A percentile compares a stretch with the other conserved stretches of the same genome.
Evolutionary conservation across 2,329 filamentous ascomycete species (phyloP).

Genomic region (Pseudogymnoascus sp.): DNA sequence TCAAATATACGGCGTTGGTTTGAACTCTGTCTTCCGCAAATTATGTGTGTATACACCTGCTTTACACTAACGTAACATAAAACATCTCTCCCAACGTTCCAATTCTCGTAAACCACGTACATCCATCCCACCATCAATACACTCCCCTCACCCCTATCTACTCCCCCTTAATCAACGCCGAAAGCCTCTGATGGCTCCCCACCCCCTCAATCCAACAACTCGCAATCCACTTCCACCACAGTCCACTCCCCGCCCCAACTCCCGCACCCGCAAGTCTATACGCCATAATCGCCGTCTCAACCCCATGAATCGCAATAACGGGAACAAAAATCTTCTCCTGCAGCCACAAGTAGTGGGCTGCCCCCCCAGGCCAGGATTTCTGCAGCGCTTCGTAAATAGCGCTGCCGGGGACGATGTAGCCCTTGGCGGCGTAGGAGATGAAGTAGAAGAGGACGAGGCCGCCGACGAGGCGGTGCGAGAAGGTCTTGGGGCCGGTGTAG

Average conservation of each 20-base stretch:
- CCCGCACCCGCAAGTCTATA: neutral
- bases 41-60: neutral
- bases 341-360: neutral
- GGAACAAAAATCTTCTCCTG: conserved; percentile 2
- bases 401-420: neutral
- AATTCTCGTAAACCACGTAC: neutral
- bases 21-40: neutral
- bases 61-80: neutral
- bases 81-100: neutral
- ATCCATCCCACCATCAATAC: neutral
- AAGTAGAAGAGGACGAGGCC: conserved; percentile 9
- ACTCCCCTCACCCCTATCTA: neutral
- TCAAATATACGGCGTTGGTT: neutral
- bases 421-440: neutral
- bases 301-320: neutral
- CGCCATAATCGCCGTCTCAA: conserved; percentile 12
- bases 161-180: conserved; percentile 1
- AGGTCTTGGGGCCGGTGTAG: neutral
- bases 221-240: conserved; percentile 12
- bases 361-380: neutral
- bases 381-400: neutral
- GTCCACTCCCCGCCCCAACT: neutral
- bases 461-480: neutral
- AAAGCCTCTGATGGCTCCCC: conserved; percentile 8
- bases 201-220: conserved; percentile 10